Conservation (phyloP, 305 asterid genomes). For the Fraxinus xanthoxyloides region DNA sequence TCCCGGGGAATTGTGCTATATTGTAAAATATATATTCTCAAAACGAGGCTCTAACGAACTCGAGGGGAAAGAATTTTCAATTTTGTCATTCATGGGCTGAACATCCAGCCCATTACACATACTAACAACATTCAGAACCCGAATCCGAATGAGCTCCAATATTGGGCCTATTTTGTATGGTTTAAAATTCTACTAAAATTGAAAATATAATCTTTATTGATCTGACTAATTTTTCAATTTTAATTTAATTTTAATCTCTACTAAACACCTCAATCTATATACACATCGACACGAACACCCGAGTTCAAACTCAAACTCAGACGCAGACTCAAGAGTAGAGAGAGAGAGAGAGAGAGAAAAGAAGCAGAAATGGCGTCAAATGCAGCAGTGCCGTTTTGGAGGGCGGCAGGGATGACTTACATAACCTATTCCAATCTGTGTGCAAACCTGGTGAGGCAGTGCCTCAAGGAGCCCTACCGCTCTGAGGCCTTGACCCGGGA, state of each 20-base stretch:
- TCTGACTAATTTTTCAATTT: too few relatives aligned
- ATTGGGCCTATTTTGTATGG: too few relatives aligned
- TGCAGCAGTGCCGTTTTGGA: slow-evolving; percentile 87
- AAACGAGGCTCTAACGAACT: too few relatives aligned
- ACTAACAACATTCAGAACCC: not conserved
- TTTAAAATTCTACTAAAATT: too few relatives aligned
- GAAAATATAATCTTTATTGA: too few relatives aligned
- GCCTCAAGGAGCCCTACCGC: slow-evolving; percentile 75
- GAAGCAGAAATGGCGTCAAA: slow-evolving; percentile 56
- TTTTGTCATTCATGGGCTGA: not conserved
- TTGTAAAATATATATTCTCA: too few relatives aligned
- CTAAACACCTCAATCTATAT: too few relatives aligned
- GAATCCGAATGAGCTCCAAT: not conserved
- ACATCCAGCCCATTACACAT: not conserved
- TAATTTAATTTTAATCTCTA: too few relatives aligned
- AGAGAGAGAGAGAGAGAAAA: not conserved
- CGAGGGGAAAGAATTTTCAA: too few relatives aligned
- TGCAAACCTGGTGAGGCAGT: slow-evolving; percentile 81
- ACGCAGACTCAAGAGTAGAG: not conserved
- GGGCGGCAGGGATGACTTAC: slow-evolving; percentile 92
- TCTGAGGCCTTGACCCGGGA: slow-evolving; percentile 76
- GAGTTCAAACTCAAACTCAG: not conserved
- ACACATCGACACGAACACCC: not conserved
- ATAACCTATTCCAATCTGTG: slow-evolving; percentile 77
- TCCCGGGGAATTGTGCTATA: too few relatives aligned